phyloP scores from a whole-genome alignment of 345 rosid species.

The Passiflora organensis region DNA sequence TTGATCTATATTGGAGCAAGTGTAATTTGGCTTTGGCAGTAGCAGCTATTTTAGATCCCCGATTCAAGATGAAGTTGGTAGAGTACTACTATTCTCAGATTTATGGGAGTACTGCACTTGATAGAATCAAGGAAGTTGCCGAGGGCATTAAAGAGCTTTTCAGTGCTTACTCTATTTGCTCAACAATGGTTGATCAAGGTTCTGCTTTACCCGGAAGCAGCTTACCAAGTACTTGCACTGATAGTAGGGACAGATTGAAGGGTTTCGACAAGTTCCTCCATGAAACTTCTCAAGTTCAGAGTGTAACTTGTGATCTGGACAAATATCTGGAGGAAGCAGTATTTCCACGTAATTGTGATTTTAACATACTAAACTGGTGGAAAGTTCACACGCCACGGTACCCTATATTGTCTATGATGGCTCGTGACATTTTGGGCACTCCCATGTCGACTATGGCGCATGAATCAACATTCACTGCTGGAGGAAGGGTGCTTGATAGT shows the following conservation, averaged over 20 bases:
- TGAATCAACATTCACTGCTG: slow-evolving; percentile 46
- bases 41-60: slow-evolving; percentile 87
- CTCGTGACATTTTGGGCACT: slow-evolving; percentile 81
- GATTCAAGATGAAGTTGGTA: slow-evolving; percentile 90
- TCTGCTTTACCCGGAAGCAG: slow-evolving; percentile 71
- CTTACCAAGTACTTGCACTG: slow-evolving; percentile 48
- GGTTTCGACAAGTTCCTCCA: slow-evolving; percentile 89
- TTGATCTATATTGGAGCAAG: slow-evolving; percentile 82
- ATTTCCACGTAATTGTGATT: slow-evolving; percentile 76
- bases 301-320: slow-evolving; percentile 61
- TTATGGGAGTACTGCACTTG: slow-evolving; percentile 83
- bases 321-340: slow-evolving; percentile 87
- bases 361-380: slow-evolving; percentile 91
- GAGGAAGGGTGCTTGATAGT: slow-evolving; percentile 56
- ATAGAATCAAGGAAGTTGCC: slow-evolving; percentile 73
- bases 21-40: slow-evolving; percentile 82
- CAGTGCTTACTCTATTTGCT: slow-evolving; percentile 72
- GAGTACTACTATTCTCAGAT: slow-evolving; percentile 92
- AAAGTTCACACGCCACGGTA: slow-evolving; percentile 94
- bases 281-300: slow-evolving; percentile 74
- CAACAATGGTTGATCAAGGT: slow-evolving; percentile 68
- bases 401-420: slow-evolving; percentile 91
- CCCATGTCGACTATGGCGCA: slow-evolving; percentile 65
- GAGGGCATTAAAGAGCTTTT: slow-evolving; percentile 80
- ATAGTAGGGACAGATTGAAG: slow-evolving; percentile 67